These are phyloP conservation scores for Cyberlindnera suaveolens DNA, from an alignment of 805 yeast genomes.

Conservation along the genomic window DNA sequence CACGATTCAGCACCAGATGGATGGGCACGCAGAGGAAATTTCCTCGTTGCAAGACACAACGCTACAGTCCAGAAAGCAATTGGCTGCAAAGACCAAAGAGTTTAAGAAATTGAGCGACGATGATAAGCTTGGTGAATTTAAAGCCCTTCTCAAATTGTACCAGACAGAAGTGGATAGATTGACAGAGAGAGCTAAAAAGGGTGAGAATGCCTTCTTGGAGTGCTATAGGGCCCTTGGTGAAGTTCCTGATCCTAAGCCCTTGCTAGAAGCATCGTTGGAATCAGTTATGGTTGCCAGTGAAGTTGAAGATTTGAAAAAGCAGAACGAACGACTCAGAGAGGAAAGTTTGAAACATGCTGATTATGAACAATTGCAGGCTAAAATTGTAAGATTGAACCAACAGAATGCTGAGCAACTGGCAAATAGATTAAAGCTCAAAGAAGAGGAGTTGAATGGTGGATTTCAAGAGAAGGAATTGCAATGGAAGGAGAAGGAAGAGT, in stretches of 20 bases:
- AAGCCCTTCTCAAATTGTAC: constrained; percentile 63
- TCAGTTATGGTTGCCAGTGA: constrained; percentile 53
- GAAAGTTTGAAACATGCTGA: constrained; percentile 64
- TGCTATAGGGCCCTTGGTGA: constrained; percentile 75
- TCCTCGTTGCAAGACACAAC: constrained; percentile 66
- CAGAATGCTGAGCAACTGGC: constrained; percentile 49
- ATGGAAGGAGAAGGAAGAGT: constrained; percentile 56
- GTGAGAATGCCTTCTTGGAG: constrained; percentile 69
- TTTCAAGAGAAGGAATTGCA: constrained; percentile 69
- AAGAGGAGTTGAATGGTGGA: constrained; percentile 42
- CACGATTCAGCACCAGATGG: constrained; percentile 63
- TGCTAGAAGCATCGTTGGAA: constrained; percentile 64
- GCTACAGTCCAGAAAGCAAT: constrained; percentile 60
- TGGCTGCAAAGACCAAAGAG: constrained; percentile 81
- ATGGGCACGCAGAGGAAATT: constrained; percentile 66
- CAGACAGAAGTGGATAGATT: constrained; percentile 84
- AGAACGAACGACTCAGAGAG: constrained; percentile 46
- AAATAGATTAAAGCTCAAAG: constrained; percentile 58
- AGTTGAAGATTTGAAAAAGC: constrained; percentile 42
- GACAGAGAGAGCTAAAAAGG: constrained; percentile 67
- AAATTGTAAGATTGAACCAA: constrained; percentile 55
- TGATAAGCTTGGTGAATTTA: constrained; percentile 60
- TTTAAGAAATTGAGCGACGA: constrained; percentile 68
- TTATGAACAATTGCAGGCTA: constrained; percentile 66
- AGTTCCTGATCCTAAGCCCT: constrained; percentile 88